Evolutionary conservation across 1,139 yeast species (phyloP).

Genomic region (Diutina rugosa): DNA sequence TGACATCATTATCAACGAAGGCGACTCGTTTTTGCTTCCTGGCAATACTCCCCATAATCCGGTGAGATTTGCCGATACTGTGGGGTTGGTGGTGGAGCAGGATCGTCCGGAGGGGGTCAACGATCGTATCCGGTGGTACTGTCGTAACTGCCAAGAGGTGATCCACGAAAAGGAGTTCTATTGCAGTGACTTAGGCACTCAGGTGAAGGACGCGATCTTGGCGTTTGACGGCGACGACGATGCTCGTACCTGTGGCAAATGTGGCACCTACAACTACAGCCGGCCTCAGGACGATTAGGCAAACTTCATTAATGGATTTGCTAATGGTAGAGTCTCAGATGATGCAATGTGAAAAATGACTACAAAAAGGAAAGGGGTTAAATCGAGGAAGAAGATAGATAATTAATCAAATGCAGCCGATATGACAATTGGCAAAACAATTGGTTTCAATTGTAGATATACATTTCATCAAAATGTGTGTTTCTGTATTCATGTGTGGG

Average conservation of each 20-base stretch:
- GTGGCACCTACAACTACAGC: constrained; percentile 62
- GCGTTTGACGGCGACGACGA: constrained; percentile 51
- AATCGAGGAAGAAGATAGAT: too few relatives aligned
- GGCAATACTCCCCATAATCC: constrained; percentile 86
- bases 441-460: too few relatives aligned
- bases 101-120: constrained; percentile 63
- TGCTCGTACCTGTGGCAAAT: constrained; percentile 59
- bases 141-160: constrained; percentile 49
- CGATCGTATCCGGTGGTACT: constrained; percentile 81
- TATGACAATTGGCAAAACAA: too few relatives aligned
- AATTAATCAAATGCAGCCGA: too few relatives aligned
- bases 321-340: too few relatives aligned
- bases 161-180: constrained; percentile 64
- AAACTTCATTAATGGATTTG: too few relatives aligned
- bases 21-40: constrained; percentile 78
- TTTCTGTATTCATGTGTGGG: too few relatives aligned
- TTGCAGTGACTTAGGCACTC: constrained; percentile 78
- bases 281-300: constrained; percentile 25
- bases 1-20: constrained; percentile 68
- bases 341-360: too few relatives aligned
- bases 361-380: too few relatives aligned
- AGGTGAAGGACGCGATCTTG: constrained; percentile 72
- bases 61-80: constrained; percentile 71
- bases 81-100: constrained; percentile 91
- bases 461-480: too few relatives aligned